Evolutionary conservation across 805 yeast genomes (phyloP).

Genomic region (Cyberlindnera americana): DNA sequence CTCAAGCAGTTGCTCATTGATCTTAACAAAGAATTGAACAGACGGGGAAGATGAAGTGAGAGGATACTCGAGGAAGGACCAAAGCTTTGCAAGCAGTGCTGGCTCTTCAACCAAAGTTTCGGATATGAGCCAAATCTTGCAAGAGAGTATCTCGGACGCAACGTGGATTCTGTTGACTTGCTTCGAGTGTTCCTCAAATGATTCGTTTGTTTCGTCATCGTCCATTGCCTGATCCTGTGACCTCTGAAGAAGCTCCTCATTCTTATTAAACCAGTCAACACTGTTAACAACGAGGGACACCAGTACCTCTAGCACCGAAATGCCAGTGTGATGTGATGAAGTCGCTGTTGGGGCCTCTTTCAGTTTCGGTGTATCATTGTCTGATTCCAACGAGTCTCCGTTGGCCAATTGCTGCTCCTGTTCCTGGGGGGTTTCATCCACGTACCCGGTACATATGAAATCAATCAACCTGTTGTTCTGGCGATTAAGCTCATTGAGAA

Average conservation of each 20-base stretch:
- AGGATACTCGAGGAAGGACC: conserved; percentile 67
- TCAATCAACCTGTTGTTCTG: conserved; percentile 46
- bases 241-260: conserved; percentile 15
- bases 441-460: conserved; percentile 45
- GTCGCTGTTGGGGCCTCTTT: conserved; percentile 3
- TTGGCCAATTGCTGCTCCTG: too few relatives aligned
- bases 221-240: not conserved
- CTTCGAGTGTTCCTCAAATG: conserved; percentile 3
- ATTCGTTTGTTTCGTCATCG: conserved; percentile 18
- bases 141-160: conserved; percentile 82
- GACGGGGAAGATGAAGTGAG: conserved; percentile 61
- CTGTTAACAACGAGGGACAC: conserved; percentile 39
- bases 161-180: conserved; percentile 42
- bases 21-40: conserved; percentile 80
- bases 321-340: conserved; percentile 17
- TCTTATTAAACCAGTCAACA: conserved; percentile 38
- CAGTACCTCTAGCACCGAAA: conserved; percentile 42
- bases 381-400: too few relatives aligned
- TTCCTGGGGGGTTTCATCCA: conserved; percentile 14
- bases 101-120: conserved; percentile 81
- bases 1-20: conserved; percentile 81
- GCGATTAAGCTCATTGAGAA: conserved; percentile 35
- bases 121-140: conserved; percentile 88
- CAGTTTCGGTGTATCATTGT: too few relatives aligned
- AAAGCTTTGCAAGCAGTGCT: conserved; percentile 59